Conservation (phyloP, 306 rosid species). For the Carpinus fangiana region DNA sequence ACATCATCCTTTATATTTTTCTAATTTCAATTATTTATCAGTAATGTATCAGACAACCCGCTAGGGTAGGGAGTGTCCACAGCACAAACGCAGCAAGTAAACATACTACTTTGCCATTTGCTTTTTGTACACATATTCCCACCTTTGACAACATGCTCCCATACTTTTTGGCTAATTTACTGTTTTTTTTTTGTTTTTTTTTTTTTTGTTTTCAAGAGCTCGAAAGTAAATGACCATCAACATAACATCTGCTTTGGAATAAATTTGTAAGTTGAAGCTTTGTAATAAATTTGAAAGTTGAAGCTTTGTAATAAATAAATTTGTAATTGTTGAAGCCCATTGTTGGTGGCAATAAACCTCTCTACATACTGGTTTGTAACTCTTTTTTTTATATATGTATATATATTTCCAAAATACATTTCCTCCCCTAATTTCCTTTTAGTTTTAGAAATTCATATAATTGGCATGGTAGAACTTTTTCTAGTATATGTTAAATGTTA, state of each 20-base stretch:
- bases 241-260: background rate
- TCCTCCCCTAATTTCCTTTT: background rate
- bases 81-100: slow-evolving; percentile 10
- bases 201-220: background rate
- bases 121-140: background rate
- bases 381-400: too few species aligned
- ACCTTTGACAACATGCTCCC: background rate
- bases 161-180: background rate
- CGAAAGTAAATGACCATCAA: background rate
- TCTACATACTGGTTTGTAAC: background rate
- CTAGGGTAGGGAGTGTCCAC: slow-evolving; percentile 1
- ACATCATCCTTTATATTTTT: background rate
- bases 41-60: slow-evolving; percentile 17
- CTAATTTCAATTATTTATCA: background rate
- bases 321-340: background rate
- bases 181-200: background rate
- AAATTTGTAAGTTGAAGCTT: background rate
- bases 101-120: background rate
- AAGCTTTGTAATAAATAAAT: background rate
- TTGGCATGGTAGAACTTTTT: background rate
- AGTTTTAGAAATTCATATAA: background rate
- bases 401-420: background rate
- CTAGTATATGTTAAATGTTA: too few species aligned
- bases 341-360: background rate
- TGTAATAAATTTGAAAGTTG: background rate